A percentile compares a stretch with the other conserved stretches of the same genome.
phyloP scores from a whole-genome alignment of 106 monocot genomes.

The Iris macrosiphon region DNA sequence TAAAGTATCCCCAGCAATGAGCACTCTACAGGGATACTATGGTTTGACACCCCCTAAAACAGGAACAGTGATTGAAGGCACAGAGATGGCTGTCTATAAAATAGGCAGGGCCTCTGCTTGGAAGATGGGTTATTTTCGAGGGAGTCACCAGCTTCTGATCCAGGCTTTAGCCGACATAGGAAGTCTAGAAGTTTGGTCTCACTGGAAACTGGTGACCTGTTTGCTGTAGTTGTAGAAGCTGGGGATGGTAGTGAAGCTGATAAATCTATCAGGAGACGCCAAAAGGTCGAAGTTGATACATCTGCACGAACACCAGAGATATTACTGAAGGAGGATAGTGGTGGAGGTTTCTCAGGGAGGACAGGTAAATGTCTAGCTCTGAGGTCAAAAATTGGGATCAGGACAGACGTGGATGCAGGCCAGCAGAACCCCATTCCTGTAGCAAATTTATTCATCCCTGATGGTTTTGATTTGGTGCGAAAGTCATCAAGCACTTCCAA shows the following conservation, averaged over 20 bases:
- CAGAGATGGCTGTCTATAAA: conserved; percentile 59
- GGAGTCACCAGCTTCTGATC: conserved; percentile 35
- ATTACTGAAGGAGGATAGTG: conserved; percentile 28
- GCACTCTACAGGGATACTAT: conserved; percentile 63
- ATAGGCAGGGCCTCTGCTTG: conserved; percentile 11
- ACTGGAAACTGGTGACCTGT: conserved; percentile 18
- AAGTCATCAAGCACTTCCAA: conserved; percentile 74
- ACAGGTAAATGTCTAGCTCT: conserved; percentile 47
- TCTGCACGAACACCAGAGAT: conserved; percentile 15
- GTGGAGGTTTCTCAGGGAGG: conserved; percentile 34
- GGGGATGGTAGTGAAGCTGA: conserved; percentile 34
- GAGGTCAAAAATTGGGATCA: conserved; percentile 48
- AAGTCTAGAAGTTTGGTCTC: conserved; percentile 44
- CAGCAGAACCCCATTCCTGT: conserved; percentile 9
- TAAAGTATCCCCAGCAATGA: conserved; percentile 69
- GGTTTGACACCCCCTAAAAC: conserved; percentile 43
- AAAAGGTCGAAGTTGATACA: conserved; percentile 23
- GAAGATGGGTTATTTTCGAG: conserved; percentile 26
- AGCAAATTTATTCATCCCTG: conserved; percentile 19
- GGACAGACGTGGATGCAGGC: conserved; percentile 38
- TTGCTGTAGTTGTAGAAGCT: conserved; percentile 10
- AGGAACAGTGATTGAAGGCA: conserved; percentile 23
- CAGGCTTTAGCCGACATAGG: conserved; percentile 25
- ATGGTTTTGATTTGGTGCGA: conserved; percentile 45
- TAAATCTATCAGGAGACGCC: conserved; percentile 65